Conservation (phyloP, 2,329 filamentous ascomycete genomes). For the Celoporthe dispersa region DNA sequence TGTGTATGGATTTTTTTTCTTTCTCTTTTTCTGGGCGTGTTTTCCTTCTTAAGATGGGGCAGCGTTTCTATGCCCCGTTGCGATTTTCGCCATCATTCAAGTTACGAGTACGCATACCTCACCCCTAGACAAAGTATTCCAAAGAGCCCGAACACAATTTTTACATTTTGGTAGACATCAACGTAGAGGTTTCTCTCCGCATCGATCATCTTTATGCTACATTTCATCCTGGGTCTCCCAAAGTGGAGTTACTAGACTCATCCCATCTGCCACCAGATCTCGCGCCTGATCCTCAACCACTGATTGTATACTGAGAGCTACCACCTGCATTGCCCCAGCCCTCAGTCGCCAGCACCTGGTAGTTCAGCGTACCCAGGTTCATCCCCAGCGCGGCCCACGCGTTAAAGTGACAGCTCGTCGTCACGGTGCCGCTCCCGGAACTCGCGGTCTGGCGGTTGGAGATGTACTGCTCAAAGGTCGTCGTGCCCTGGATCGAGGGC, state of each 20-base stretch:
- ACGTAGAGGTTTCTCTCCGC: no score
- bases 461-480: slow-evolving; percentile 56
- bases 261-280: background rate
- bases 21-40: no score
- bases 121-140: no score
- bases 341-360: slow-evolving; percentile 57
- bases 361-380: slow-evolving; percentile 52
- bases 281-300: background rate
- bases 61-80: no score
- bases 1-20: no score
- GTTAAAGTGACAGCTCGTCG: slow-evolving; percentile 54
- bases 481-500: slow-evolving; percentile 51
- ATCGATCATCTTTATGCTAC: no score
- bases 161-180: no score
- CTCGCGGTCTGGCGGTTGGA: slow-evolving; percentile 51
- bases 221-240: no score
- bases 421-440: slow-evolving; percentile 51
- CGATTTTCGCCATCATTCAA: no score
- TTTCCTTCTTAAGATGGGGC: no score
- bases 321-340: slow-evolving; percentile 44
- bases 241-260: background rate
- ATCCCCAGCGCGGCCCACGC: slow-evolving; percentile 53
- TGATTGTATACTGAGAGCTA: slow-evolving; percentile 38
- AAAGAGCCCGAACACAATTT: no score
- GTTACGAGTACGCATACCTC: no score